These are phyloP conservation scores for Hypoxylon perforatum DNA, from an alignment of 495 filamentous ascomycete species.

Conservation along the genomic window DNA sequence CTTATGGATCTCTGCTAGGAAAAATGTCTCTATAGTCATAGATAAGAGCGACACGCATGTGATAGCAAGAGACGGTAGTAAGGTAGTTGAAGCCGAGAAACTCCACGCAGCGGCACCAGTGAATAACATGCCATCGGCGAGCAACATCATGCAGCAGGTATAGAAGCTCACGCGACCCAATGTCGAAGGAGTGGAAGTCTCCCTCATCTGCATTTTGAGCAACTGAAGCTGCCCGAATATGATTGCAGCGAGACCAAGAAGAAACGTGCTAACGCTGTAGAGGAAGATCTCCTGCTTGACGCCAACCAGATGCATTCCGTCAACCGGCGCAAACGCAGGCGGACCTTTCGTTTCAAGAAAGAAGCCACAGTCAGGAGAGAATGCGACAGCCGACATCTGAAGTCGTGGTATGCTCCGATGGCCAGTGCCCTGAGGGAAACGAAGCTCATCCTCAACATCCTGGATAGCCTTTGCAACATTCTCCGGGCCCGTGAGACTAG, in stretches of 20 bases:
- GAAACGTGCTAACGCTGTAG: constrained; percentile 70
- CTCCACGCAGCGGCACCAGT: constrained; percentile 70
- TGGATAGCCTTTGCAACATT: constrained; percentile 62
- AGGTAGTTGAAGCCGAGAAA: constrained; percentile 69
- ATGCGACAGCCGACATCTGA: constrained; percentile 84
- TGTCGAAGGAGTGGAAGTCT: constrained; percentile 93
- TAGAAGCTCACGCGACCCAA: constrained; percentile 90
- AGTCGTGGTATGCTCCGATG: constrained; percentile 74
- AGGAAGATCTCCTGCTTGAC: constrained; percentile 82
- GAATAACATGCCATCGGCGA: constrained; percentile 81
- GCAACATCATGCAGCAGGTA: constrained; percentile 83
- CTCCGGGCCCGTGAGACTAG: constrained; percentile 41
- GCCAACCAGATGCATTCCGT: constrained; percentile 76
- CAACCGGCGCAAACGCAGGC: constrained; percentile 72
- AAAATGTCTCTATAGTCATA: constrained; percentile 77
- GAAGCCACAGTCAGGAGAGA: constrained; percentile 93
- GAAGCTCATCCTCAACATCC: constrained; percentile 83
- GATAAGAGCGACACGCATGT: constrained; percentile 74
- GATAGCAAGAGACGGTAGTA: constrained; percentile 79
- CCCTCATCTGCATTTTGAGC: constrained; percentile 86
- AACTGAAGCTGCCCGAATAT: constrained; percentile 77
- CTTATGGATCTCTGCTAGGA: constrained; percentile 87
- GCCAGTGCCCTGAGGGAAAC: constrained; percentile 84
- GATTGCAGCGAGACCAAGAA: constrained; percentile 72
- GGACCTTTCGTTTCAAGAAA: constrained; percentile 89